Percentiles rank a stretch among this genome's conserved stretches.
These are phyloP conservation scores for Torulaspora quercuum DNA, from an alignment of 805 yeast genomes.

Conservation along the genomic window DNA sequence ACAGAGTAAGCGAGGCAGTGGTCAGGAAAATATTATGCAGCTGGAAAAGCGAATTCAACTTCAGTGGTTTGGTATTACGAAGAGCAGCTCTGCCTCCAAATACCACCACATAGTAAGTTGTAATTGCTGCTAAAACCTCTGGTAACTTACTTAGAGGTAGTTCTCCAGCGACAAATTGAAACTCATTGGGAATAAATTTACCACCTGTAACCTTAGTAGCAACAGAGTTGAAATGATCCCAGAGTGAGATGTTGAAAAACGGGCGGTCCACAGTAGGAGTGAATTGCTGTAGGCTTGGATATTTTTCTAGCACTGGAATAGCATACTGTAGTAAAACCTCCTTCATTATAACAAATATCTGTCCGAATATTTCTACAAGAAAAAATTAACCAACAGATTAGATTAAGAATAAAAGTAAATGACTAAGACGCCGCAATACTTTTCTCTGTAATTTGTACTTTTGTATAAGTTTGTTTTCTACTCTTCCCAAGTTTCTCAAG, in stretches of 20 bases:
- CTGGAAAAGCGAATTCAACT: conserved; percentile 74
- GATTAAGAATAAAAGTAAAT: too few species aligned
- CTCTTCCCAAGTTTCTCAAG: conserved; percentile 1
- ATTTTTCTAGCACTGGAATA: conserved; percentile 22
- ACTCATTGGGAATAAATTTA: conserved; percentile 41
- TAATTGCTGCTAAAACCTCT: conserved; percentile 57
- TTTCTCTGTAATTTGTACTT: too few species aligned
- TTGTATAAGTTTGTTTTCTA: neutral
- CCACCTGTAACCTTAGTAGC: conserved; percentile 27
- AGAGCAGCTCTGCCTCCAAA: conserved; percentile 79
- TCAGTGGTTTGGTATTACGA: conserved; percentile 59
- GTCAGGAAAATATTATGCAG: conserved; percentile 80
- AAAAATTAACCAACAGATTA: neutral
- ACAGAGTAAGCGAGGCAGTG: conserved; percentile 57
- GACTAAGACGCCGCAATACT: too few species aligned
- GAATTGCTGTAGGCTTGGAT: conserved; percentile 20
- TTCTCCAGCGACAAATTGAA: conserved; percentile 60
- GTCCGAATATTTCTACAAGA: neutral
- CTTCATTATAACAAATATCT: conserved; percentile 3
- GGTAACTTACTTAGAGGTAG: conserved; percentile 65
- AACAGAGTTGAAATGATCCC: conserved; percentile 30
- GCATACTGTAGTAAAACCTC: conserved; percentile 17
- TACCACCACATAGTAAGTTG: conserved; percentile 70
- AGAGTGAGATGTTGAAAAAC: conserved; percentile 36
- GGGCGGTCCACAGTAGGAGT: conserved; percentile 36